Evolutionary conservation across 257 asterid species (phyloP), one percentile per base, ranked within the genome.

Genomic region (Lycium barbarum): DNA sequence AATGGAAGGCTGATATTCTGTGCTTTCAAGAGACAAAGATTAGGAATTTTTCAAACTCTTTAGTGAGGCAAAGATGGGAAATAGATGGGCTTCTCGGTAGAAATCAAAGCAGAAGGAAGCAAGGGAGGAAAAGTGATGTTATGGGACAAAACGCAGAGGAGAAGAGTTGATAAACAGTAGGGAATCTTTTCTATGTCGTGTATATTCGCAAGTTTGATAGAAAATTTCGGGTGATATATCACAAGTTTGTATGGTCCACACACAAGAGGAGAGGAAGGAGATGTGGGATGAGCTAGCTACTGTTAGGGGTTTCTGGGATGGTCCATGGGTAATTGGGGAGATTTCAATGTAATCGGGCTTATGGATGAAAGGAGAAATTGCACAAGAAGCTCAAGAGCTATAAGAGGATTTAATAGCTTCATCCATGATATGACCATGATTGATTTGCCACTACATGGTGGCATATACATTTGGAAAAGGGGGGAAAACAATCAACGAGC

Each of bases 81-180:
- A 65, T 65, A 65, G 45, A 33, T 67, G 74, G 49, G 49, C 22
- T 66, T 33, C n/a, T 33, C 33, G 72, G 45, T 40, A 2, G 3
- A 40, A 40, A 40, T 40, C 33, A 65, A 65, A 65, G 43, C 72
- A 26, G 18, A 65, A 65, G 72, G 72, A 65, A 65, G 72, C 72
- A 65, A 65, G 72, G 72, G 43, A 26, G 43, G 40, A 65, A 26
- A 65, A 65, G 43, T 26, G 43, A 65, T 65, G 26, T 22, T 65
- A 65, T 11, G 43, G 36, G 43, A 65, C 43, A 26, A 65, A 26
- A 40, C 33, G 43, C 43, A 12, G 43, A 22, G 36, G 72, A 5
- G 43, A 26, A 65, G 26, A 26, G 33, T 26, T 26, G 33, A 26
- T 26, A 26, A 26, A 26, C 33, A 26, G 33, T 26, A 26, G 1